phyloP scores from a whole-genome alignment of 495 filamentous ascomycete genomes.

The Letharia columbiana region DNA sequence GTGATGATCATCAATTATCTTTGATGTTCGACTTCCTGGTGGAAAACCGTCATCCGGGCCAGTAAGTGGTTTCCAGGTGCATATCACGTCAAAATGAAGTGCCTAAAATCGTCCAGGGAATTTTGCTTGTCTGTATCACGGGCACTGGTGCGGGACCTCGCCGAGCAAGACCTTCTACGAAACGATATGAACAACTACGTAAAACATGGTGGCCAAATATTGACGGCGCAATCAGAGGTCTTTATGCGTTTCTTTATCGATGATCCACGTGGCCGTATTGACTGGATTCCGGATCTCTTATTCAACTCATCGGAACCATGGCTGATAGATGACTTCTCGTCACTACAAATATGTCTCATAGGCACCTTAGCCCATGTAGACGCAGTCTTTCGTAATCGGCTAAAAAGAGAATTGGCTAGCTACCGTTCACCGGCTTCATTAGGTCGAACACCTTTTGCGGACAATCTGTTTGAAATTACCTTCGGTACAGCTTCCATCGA shows the following conservation, averaged over 20 bases:
- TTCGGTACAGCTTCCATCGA: not conserved
- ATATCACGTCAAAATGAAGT: fast-evolving
- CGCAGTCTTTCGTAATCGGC: not conserved
- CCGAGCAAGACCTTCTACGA: not conserved
- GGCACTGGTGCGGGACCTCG: too few relatives aligned
- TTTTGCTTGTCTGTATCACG: too few relatives aligned
- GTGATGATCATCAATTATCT: not conserved
- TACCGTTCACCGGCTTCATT: not conserved
- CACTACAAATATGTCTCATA: not conserved
- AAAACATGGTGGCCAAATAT: not conserved
- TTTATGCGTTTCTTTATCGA: too few relatives aligned
- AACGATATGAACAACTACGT: not conserved
- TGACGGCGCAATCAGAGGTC: fast-evolving
- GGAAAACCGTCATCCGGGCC: not conserved
- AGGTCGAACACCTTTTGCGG: not conserved
- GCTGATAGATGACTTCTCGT: conserved; percentile 2
- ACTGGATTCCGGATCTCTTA: not conserved
- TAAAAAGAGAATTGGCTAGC: not conserved
- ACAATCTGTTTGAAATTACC: not conserved
- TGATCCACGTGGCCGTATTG: too few relatives aligned
- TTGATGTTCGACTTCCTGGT: not conserved
- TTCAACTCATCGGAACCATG: not conserved
- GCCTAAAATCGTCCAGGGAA: not conserved
- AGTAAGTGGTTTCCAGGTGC: not conserved
- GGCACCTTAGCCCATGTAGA: not conserved